phyloP scores from a whole-genome alignment of 345 rosid species.

The Boechera stricta region DNA sequence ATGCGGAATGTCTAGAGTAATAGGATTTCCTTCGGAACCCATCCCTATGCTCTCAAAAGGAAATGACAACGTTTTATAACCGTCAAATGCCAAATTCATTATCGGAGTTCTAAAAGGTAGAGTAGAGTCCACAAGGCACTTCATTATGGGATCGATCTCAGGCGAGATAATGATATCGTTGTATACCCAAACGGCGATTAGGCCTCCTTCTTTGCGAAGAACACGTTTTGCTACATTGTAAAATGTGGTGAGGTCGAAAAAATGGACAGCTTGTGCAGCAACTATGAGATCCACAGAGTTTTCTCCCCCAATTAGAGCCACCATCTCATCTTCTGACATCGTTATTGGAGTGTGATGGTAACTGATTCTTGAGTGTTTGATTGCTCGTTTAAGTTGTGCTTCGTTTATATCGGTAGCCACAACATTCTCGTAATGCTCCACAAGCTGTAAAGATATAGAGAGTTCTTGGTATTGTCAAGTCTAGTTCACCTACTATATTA shows the following conservation, averaged over 20 bases:
- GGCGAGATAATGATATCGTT: slow-evolving; percentile 51
- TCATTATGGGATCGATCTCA: slow-evolving; percentile 53
- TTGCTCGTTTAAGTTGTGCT: slow-evolving; percentile 39
- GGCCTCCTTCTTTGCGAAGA: slow-evolving; percentile 62
- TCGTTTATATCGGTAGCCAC: slow-evolving; percentile 44
- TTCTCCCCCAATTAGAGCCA: slow-evolving; percentile 40
- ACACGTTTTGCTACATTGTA: slow-evolving; percentile 55
- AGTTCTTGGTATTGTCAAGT: background rate
- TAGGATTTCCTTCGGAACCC: slow-evolving; percentile 62
- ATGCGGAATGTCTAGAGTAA: slow-evolving; percentile 54
- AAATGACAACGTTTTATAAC: slow-evolving; percentile 59
- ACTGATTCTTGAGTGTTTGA: slow-evolving; percentile 37
- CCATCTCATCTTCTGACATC: slow-evolving; percentile 43
- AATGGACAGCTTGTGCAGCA: slow-evolving; percentile 61
- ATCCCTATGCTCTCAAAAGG: slow-evolving; percentile 62
- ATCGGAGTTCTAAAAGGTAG: slow-evolving; percentile 56
- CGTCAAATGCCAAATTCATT: slow-evolving; percentile 45
- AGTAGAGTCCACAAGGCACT: slow-evolving; percentile 55
- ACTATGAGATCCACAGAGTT: slow-evolving; percentile 50
- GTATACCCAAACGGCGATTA: slow-evolving; percentile 68
- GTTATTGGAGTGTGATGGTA: slow-evolving; percentile 43
- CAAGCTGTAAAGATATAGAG: slow-evolving; percentile 23
- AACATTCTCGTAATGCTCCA: slow-evolving; percentile 43
- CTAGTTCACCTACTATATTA: slow-evolving; percentile 1
- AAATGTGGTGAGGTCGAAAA: slow-evolving; percentile 62